Conservation (phyloP, 257 asterid genomes). For the Forsythia suspensa region DNA sequence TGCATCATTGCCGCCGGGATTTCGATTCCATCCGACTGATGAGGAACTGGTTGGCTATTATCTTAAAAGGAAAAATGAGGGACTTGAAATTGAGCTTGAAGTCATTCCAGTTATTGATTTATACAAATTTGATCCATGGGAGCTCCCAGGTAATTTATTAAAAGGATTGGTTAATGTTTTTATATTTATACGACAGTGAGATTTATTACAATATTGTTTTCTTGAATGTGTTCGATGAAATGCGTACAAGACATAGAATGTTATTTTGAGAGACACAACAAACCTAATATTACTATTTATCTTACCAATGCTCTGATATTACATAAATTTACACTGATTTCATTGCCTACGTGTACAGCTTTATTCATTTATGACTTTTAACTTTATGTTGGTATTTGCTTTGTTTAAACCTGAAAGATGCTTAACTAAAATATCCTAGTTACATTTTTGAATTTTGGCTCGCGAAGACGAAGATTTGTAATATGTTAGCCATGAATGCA, state of each 20-base stretch:
- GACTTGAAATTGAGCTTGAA: conserved; percentile 54
- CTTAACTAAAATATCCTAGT: not conserved
- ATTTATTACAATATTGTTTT: too few species aligned
- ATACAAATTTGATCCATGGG: conserved; percentile 60
- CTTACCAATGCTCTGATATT: not conserved
- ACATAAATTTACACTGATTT: not conserved
- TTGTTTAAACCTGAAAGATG: not conserved
- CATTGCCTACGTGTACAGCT: not conserved
- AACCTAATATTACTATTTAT: too few species aligned
- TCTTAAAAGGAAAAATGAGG: conserved; percentile 49
- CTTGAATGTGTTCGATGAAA: not conserved
- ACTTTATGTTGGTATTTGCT: not conserved
- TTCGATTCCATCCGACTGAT: conserved; percentile 58
- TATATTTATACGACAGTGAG: too few species aligned
- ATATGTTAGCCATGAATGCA: conserved; percentile 24
- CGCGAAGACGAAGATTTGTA: not conserved
- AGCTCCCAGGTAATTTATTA: conserved; percentile 44
- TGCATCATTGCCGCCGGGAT: conserved; percentile 56
- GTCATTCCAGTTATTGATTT: conserved; percentile 49
- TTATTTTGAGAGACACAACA: too few species aligned
- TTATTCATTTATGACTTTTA: not conserved
- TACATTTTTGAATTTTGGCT: not conserved
- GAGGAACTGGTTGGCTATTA: conserved; percentile 54
- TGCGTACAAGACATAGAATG: not conserved
- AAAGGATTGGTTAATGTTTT: not conserved